phyloP scores from a whole-genome alignment of 495 filamentous ascomycete genomes.

The Podospora anserina region DNA sequence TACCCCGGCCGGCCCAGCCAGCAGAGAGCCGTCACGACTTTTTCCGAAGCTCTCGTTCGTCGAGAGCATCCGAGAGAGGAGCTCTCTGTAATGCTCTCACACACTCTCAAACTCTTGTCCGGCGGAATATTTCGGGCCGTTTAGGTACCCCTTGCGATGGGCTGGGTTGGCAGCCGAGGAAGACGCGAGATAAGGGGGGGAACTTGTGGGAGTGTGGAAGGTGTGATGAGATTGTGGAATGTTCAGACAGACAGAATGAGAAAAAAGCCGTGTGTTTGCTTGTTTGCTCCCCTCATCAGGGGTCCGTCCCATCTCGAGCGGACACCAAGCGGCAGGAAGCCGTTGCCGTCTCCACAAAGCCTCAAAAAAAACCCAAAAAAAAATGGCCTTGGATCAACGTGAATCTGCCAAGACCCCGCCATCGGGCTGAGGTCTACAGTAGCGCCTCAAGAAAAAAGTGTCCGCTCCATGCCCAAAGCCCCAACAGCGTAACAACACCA shows the following conservation, averaged over 20 bases:
- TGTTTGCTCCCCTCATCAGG: background rate
- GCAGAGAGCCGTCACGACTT: background rate
- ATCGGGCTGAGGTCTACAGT: background rate
- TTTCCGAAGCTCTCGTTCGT: background rate
- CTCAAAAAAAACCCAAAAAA: background rate
- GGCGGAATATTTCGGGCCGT: slow-evolving; percentile 22
- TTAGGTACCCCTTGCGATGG: slow-evolving; percentile 7
- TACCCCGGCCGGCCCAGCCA: background rate
- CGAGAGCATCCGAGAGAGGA: background rate
- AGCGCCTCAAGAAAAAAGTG: background rate
- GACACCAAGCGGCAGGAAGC: background rate
- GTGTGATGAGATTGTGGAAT: slow-evolving; percentile 2
- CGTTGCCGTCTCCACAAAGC: background rate
- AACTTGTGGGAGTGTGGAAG: background rate
- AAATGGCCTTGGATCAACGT: background rate
- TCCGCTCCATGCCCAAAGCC: background rate
- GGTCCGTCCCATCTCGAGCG: background rate
- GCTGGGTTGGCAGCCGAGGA: slow-evolving; percentile 17
- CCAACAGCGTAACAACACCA: slow-evolving; percentile 4
- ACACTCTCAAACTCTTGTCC: background rate
- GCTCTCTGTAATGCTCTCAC: background rate
- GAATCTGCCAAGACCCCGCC: background rate
- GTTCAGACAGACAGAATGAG: background rate
- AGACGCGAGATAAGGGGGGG: slow-evolving; percentile 21
- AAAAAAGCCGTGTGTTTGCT: background rate